Evolutionary conservation across 805 yeast species (phyloP).

Genomic region (Candida pseudoglaebosa): DNA sequence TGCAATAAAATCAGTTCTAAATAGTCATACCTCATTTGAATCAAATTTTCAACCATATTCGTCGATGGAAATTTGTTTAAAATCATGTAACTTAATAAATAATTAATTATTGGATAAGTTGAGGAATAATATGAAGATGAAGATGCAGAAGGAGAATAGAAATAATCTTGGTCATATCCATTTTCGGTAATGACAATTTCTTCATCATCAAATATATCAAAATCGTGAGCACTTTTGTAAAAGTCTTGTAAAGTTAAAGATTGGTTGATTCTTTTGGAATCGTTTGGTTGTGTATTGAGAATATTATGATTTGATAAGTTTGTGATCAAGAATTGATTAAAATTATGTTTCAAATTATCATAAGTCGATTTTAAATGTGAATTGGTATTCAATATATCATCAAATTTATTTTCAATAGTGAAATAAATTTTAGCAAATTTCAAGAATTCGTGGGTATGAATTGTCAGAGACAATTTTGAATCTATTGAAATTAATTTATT

Average conservation of each 20-base stretch:
- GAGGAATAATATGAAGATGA: constrained; percentile 9
- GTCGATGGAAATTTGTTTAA: constrained; percentile 19
- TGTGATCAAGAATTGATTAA: constrained; percentile 20
- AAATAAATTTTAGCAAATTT: constrained; percentile 32
- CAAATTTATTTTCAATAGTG: constrained; percentile 24
- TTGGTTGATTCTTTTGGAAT: background rate
- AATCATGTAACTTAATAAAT: constrained; percentile 28
- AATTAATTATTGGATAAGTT: constrained; percentile 27
- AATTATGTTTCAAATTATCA: constrained; percentile 19
- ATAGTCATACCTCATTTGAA: constrained; percentile 20
- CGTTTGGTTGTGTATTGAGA: constrained; percentile 4
- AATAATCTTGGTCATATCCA: constrained; percentile 1
- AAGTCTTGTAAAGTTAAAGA: constrained; percentile 2
- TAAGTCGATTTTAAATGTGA: constrained; percentile 14
- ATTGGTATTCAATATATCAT: constrained; percentile 13
- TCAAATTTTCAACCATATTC: constrained; percentile 18
- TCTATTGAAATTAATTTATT: constrained; percentile 28
- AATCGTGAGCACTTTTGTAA: background rate
- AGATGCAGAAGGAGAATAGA: no score
- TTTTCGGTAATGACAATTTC: constrained; percentile 5
- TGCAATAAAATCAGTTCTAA: constrained; percentile 11
- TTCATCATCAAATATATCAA: constrained; percentile 8
- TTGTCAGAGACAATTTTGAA: constrained; percentile 16
- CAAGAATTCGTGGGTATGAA: constrained; percentile 24
- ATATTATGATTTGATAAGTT: constrained; percentile 22